Conservation (phyloP, 495 filamentous ascomycete species). For the Penicillium ochrochloron region DNA sequence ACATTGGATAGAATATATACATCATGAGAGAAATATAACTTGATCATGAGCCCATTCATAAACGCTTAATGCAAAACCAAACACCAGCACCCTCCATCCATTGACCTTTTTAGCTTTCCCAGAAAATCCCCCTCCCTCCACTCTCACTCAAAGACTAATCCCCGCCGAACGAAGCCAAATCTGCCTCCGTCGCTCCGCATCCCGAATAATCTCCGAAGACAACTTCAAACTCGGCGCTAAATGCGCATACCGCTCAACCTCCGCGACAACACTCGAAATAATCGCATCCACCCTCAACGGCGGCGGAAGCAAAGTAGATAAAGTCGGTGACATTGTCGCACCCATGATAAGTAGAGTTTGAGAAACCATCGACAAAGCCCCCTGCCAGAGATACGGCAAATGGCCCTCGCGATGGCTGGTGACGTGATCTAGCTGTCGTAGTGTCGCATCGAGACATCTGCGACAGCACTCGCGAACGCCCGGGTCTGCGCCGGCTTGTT, state of each 20-base stretch:
- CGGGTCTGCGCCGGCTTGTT: constrained; percentile 68
- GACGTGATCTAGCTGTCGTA: constrained; percentile 80
- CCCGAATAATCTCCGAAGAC: constrained; percentile 76
- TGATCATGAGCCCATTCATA: neutral
- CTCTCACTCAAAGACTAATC: neutral
- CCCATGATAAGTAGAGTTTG: constrained; percentile 83
- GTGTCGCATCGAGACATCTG: constrained; percentile 80
- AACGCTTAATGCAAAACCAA: neutral
- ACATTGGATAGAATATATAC: constrained; percentile 4
- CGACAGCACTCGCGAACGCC: constrained; percentile 75
- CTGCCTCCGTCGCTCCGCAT: constrained; percentile 72
- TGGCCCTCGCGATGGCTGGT: constrained; percentile 81
- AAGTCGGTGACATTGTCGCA: constrained; percentile 77
- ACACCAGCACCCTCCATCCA: neutral
- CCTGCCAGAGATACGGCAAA: constrained; percentile 87
- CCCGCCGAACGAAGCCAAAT: constrained; percentile 32
- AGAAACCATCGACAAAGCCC: constrained; percentile 78
- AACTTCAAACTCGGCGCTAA: constrained; percentile 75
- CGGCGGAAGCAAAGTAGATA: constrained; percentile 68
- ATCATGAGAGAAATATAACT: constrained; percentile 1
- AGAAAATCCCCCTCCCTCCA: neutral
- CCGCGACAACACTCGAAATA: constrained; percentile 73
- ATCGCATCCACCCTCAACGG: constrained; percentile 68
- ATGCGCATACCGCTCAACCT: constrained; percentile 72
- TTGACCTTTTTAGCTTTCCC: neutral